A percentile compares a stretch with the other conserved stretches of the same genome.
These are phyloP conservation scores for Jaenimonas drosophilae DNA, from an alignment of 208 protist species.

Conservation along the genomic window DNA sequence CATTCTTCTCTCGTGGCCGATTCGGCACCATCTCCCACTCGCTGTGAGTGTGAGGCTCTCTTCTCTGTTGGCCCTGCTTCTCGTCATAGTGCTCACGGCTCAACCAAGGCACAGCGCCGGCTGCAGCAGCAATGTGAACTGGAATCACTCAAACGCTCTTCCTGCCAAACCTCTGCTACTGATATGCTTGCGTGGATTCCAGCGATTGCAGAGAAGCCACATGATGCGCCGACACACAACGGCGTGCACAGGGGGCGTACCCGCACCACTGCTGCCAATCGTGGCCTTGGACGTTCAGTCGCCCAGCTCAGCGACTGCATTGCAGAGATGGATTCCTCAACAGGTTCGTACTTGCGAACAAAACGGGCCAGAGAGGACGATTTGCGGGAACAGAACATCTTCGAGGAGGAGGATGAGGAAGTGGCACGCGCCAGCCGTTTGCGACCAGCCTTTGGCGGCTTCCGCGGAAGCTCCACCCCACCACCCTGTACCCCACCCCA, in stretches of 20 bases:
- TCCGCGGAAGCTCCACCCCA: background rate
- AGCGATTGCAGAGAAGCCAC: too few relatives aligned
- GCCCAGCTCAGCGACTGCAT: background rate
- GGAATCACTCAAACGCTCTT: too few relatives aligned
- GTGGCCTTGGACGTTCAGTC: background rate
- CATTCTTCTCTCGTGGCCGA: too few relatives aligned
- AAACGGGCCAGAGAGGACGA: background rate
- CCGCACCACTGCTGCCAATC: background rate
- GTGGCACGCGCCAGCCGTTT: background rate
- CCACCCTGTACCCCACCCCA: conserved; percentile 29
- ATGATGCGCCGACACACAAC: background rate
- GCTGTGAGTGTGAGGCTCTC: too few relatives aligned
- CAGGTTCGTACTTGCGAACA: background rate
- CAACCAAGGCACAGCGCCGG: too few relatives aligned
- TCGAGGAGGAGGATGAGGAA: background rate
- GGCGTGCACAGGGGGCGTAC: background rate
- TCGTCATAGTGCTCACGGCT: too few relatives aligned
- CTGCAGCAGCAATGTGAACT: too few relatives aligned
- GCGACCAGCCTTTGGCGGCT: background rate
- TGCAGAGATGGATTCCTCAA: too few relatives aligned
- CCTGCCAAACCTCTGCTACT: too few relatives aligned
- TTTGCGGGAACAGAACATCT: background rate
- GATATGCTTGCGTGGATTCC: too few relatives aligned
- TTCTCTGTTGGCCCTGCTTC: too few relatives aligned
- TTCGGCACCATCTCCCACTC: too few relatives aligned